Conservation (phyloP, 495 filamentous ascomycete genomes). For the Xylaria curta region DNA sequence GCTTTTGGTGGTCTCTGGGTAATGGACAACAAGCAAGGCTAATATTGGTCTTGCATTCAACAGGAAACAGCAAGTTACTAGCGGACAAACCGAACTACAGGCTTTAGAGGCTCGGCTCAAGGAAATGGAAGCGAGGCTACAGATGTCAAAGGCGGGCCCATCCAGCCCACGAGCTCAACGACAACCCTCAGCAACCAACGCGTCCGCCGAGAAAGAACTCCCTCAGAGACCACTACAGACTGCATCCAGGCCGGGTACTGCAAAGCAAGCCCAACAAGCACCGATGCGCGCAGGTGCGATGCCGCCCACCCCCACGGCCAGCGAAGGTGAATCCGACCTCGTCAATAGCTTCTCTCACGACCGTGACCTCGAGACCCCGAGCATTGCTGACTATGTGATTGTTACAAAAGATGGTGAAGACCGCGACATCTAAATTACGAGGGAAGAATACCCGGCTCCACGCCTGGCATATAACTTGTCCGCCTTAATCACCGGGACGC, state of each 20-base stretch:
- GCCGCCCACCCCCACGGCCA: constrained; percentile 62
- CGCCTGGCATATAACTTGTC: background rate
- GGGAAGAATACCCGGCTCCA: background rate
- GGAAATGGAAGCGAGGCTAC: constrained; percentile 83
- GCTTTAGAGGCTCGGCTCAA: constrained; percentile 81
- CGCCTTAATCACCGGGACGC: background rate
- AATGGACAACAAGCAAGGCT: constrained; percentile 22
- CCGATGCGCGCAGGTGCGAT: constrained; percentile 54
- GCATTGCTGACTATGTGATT: constrained; percentile 43
- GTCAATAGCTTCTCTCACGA: constrained; percentile 42
- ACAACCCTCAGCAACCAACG: constrained; percentile 38
- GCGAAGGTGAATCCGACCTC: constrained; percentile 64
- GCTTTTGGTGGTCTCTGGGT: constrained; percentile 13
- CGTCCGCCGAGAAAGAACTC: constrained; percentile 38
- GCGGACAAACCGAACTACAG: constrained; percentile 81
- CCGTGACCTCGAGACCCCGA: constrained; percentile 35
- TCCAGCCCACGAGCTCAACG: constrained; percentile 42
- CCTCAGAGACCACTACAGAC: constrained; percentile 39
- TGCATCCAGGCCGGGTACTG: constrained; percentile 50
- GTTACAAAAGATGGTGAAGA: constrained; percentile 43
- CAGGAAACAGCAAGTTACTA: constrained; percentile 71
- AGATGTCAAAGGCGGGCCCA: constrained; percentile 43
- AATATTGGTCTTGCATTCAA: constrained; percentile 23
- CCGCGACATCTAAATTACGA: constrained; percentile 37
- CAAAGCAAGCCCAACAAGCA: constrained; percentile 50